Base-by-base conservation (phyloP, 1,284 basidiomycete genomes). In the Papiliotrema fonsecae region DNA sequence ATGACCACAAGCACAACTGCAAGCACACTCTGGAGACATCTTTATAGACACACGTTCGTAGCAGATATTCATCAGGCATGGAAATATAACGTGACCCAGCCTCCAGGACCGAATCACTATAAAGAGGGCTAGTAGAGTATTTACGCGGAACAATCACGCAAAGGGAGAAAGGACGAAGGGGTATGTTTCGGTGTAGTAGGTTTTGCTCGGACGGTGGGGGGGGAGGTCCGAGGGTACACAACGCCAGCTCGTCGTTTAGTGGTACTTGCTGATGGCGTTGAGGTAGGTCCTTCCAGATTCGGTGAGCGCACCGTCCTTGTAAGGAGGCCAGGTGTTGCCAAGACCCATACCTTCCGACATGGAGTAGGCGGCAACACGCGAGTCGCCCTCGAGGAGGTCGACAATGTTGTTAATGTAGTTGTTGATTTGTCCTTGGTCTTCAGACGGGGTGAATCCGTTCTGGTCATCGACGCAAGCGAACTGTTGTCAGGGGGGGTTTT, bases 391-490 rank as follows among this genome's bases (percentile, higher is more conserved):
- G 39, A 75, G 60, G 24, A 73, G 45, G 32, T 60, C 62, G 44
- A 75, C 72, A 49, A 71, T 67, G 22, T 67, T 60, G 52, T 62
- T 57, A 61, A 75, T 71, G 58, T 58, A 75, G 38, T 43, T 37
- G 60, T 70, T 58, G 58, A 70, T 69, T 48, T 69, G 52, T 37
- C 30, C 44, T 49, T 71, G 69, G 58, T 70, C 64, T 34, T 64
- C 62, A 47, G 67, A 73, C 19, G 72, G 67, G 26, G 48, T 51
- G 51, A 69, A 75, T 26, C 54, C 51, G 28, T 56, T 59, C 34
- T 36, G 31, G 57, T 73, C 71, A 50, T 75, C 63, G 49, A 73
- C 71, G 51, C 69, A 72, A 14, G 66, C 67, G 54, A 70, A 66
- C 61, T 60, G 39, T 9, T 35, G 27, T 4, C 36, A 19, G 6